Base-by-base conservation (phyloP, 352 stramenopile genomes). In the Pythium dissimile region DNA sequence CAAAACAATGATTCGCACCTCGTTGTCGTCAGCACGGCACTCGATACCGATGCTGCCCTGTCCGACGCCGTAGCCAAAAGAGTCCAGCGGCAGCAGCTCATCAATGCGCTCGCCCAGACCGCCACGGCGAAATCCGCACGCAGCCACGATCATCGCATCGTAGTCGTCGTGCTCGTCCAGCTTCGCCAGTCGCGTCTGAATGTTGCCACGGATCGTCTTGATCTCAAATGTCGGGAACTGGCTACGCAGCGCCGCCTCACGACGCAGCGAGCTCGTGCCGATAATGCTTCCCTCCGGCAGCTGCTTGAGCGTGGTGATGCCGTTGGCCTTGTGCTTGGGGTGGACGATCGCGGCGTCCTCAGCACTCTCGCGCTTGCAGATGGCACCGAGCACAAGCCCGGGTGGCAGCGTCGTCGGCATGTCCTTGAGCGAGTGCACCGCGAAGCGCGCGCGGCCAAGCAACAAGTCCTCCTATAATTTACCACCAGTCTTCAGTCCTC, bases 361-460 rank as follows among this genome's bases (percentile, higher is more conserved):
- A 6, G 87, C 85, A 50, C 78, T 91, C 62, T 92, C 84, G 21
- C 87, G 84, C 65, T 92, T 84, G 46, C 73, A 85, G 54, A 96
- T 92, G 18, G 78, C 84, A 30, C 64, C 85, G 23, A 96, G 72
- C 46, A 94, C 73, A 31, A 96, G 82, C 8, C 84, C 85, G 8
- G 76, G 41, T 1, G 87, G 87, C 11, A 96, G 75, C 34, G 66
- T 78, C 52, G 85, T 96, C 6, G 87, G 85, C 85, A 96, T 94
- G 52, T 96, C 87, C 59, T 96, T 96, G 13, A 96, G 71, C 30
- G 82, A 96, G 66, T 96, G 87, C 16, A 96, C 87, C 1, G 85
- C 87, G n/a, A 94, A 90, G 55, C 84, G 81, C 42, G 71, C 81
- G 1, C 71, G 73, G 20, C 82, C 77, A 13, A 68, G 58, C 12